Conservation (phyloP, 306 rosid genomes). For the Senna tora region DNA sequence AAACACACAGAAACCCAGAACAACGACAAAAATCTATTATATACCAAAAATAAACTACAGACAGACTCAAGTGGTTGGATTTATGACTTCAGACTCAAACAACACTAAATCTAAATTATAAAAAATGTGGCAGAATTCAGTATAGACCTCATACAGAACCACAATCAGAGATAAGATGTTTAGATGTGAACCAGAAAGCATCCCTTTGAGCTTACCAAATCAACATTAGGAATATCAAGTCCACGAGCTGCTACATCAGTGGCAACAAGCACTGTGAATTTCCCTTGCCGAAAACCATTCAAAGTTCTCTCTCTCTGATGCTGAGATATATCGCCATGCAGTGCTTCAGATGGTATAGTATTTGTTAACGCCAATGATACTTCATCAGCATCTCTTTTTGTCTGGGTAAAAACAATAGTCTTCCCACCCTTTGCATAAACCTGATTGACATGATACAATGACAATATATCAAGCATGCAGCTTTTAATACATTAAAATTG, state of each 20-base stretch:
- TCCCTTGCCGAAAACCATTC: conserved; percentile 97
- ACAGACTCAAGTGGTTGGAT: conserved; percentile 9
- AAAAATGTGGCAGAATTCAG: conserved; percentile 3
- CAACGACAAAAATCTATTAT: background rate
- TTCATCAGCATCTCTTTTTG: conserved; percentile 98
- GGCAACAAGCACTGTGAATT: conserved; percentile 96
- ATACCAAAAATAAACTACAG: background rate
- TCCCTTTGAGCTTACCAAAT: conserved; percentile 63
- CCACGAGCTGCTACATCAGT: conserved; percentile 99
- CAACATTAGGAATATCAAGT: conserved; percentile 97
- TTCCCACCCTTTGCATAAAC: conserved; percentile 98
- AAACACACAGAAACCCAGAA: conserved; percentile 3
- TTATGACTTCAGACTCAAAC: conserved; percentile 19
- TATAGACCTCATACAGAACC: conserved; percentile 28
- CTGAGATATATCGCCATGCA: conserved; percentile 99
- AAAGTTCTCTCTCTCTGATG: conserved; percentile 97
- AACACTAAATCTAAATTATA: conserved; percentile 12
- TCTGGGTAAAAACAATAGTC: conserved; percentile 96
- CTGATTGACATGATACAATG: conserved; percentile 49
- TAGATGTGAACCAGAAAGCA: conserved; percentile 24
- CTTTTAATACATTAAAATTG: conserved; percentile 18
- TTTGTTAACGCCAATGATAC: conserved; percentile 85
- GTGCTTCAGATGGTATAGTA: conserved; percentile 90
- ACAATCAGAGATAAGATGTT: conserved; percentile 8
- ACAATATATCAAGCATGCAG: conserved; percentile 5